phyloP scores from a whole-genome alignment of 768 basidiomycete genomes.

The Mycena vulgaris region DNA sequence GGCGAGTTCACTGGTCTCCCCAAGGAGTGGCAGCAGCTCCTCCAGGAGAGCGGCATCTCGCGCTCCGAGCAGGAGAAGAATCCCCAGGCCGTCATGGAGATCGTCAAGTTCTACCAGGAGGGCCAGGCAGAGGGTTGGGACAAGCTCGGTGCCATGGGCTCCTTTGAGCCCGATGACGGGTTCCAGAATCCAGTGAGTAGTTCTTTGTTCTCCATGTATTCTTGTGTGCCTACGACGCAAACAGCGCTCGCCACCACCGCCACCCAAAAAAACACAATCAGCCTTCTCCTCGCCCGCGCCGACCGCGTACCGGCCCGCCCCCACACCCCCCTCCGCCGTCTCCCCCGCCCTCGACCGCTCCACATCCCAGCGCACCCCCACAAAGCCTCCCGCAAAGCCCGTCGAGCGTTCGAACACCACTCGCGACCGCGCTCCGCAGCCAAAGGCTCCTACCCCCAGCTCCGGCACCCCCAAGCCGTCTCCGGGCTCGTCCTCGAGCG shows the following conservation, averaged over 20 bases:
- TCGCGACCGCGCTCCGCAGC: slow-evolving; percentile 60
- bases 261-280: slow-evolving; percentile 58
- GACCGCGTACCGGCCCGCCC: slow-evolving; percentile 80
- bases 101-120: slow-evolving; percentile 98
- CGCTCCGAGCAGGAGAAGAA: slow-evolving; percentile 96
- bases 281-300: slow-evolving; percentile 53
- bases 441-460: slow-evolving; percentile 48
- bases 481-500: slow-evolving; percentile 72
- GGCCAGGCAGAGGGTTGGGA: slow-evolving; percentile 87
- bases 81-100: slow-evolving; percentile 98
- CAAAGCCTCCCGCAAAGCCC: slow-evolving; percentile 61
- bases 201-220: slow-evolving; percentile 36
- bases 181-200: slow-evolving; percentile 71
- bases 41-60: slow-evolving; percentile 97
- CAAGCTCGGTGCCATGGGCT: slow-evolving; percentile 80
- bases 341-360: slow-evolving; percentile 88
- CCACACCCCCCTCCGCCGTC: slow-evolving; percentile 76
- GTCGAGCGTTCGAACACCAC: slow-evolving; percentile 81
- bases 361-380: slow-evolving; percentile 84
- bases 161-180: slow-evolving; percentile 51
- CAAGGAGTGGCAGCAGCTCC: slow-evolving; percentile 98
- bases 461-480: slow-evolving; percentile 63
- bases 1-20: slow-evolving; percentile 98
- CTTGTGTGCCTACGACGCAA: slow-evolving; percentile 18
- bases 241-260: slow-evolving; percentile 66